Evolutionary conservation across 371 early-diverging fungal species (phyloP).

Genomic region (Rhizopus microsporus): DNA sequence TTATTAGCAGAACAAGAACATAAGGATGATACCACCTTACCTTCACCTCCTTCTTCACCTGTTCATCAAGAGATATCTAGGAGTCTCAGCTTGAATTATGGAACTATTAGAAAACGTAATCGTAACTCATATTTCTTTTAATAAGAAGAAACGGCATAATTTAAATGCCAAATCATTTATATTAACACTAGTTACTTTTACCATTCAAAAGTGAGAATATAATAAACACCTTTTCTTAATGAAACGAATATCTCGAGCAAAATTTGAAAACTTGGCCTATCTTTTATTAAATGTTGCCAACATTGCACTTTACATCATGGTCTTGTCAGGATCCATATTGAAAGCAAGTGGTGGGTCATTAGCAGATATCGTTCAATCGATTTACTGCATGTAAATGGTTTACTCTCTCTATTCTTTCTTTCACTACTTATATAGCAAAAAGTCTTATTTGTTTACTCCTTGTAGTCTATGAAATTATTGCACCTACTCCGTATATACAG

Average conservation of each 20-base stretch:
- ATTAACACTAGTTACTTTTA: not conserved
- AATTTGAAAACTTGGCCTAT: constrained; percentile 38
- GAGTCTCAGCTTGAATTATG: not conserved
- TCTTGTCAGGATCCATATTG: constrained; percentile 36
- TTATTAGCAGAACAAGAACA: constrained; percentile 14
- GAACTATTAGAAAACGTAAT: not conserved
- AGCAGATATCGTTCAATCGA: constrained; percentile 38
- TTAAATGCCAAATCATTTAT: not conserved
- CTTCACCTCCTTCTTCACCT: constrained; percentile 40
- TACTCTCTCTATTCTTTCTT: not conserved
- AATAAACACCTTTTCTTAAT: not conserved
- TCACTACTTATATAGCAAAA: not conserved
- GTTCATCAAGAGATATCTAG: not conserved
- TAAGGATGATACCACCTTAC: constrained; percentile 1
- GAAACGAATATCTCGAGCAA: constrained; percentile 32
- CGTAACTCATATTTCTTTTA: constrained; percentile 1
- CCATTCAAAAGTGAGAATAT: not conserved
- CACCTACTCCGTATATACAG: constrained; percentile 21
- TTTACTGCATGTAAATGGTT: constrained; percentile 41
- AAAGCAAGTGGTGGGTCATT: constrained; percentile 36
- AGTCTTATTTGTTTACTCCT: constrained; percentile 32
- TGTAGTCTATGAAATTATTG: constrained; percentile 29
- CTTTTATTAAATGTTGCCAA: constrained; percentile 32
- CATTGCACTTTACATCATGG: constrained; percentile 26
- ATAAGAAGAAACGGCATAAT: not conserved